These are phyloP conservation scores for Gloeopeniophorella convolvens DNA, from an alignment of 768 basidiomycete genomes.

Conservation along the genomic window DNA sequence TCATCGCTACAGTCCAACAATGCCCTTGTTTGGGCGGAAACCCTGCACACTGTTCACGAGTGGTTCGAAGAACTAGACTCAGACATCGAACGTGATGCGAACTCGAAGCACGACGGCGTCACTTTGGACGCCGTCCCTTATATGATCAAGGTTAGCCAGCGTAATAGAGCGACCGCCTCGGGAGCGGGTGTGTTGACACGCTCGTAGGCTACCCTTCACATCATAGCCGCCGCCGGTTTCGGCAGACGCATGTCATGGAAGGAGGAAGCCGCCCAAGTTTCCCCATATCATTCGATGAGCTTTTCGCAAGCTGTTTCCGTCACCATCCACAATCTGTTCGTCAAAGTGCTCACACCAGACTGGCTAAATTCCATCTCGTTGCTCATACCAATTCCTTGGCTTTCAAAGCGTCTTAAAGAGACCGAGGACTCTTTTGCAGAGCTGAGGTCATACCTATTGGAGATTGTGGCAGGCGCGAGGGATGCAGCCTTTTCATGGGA, in stretches of 20 bases:
- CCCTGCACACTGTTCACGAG: conserved; percentile 27
- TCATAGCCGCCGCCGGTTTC: conserved; percentile 38
- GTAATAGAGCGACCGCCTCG: not conserved
- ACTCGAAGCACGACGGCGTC: not conserved
- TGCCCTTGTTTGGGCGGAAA: conserved; percentile 44
- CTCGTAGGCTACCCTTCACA: conserved; percentile 32
- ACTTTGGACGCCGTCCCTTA: not conserved
- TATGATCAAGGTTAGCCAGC: not conserved
- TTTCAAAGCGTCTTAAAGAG: conserved; percentile 29
- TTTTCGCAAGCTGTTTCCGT: conserved; percentile 33
- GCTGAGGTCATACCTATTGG: conserved; percentile 35
- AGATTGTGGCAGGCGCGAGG: conserved; percentile 35
- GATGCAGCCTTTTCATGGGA: conserved; percentile 28
- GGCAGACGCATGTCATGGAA: conserved; percentile 33
- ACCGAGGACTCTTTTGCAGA: conserved; percentile 32
- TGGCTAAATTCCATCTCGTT: conserved; percentile 27
- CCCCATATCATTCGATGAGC: conserved; percentile 29
- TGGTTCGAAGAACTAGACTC: not conserved
- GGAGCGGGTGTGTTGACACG: not conserved
- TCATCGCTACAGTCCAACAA: conserved; percentile 40
- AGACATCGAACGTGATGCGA: not conserved
- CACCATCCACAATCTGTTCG: conserved; percentile 21
- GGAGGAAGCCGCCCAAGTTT: conserved; percentile 25
- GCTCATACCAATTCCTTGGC: conserved; percentile 29
- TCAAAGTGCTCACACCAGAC: conserved; percentile 30